Evolutionary conservation across 352 stramenopile genomes (phyloP).

Genomic region (Phytophthora citrophthora): DNA sequence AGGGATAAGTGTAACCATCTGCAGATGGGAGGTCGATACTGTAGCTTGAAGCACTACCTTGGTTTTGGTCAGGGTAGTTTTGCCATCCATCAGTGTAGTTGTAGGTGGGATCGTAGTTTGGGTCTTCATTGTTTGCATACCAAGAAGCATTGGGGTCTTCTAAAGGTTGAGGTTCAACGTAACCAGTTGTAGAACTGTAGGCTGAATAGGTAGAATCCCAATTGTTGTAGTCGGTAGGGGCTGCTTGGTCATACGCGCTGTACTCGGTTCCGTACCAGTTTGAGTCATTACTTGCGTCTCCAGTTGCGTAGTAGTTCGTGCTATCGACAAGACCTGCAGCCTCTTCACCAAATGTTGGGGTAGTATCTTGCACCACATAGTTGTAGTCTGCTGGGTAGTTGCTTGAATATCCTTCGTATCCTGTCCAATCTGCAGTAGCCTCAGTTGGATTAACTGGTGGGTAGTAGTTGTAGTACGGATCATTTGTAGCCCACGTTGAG

Average conservation of each 20-base stretch:
- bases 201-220: slow-evolving; percentile 10
- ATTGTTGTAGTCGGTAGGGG: slow-evolving; percentile 21
- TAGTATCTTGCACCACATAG: neutral
- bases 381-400: slow-evolving; percentile 10
- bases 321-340: slow-evolving; percentile 30
- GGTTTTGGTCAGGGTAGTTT: neutral
- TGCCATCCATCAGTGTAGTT: slow-evolving; percentile 11
- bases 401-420: slow-evolving; percentile 18
- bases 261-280: slow-evolving; percentile 37
- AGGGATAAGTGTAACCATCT: neutral
- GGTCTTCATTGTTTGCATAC: neutral
- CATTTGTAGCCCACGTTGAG: slow-evolving; percentile 7
- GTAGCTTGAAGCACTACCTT: slow-evolving; percentile 15
- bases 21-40: slow-evolving; percentile 8
- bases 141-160: slow-evolving; percentile 12
- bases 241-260: slow-evolving; percentile 34
- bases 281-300: slow-evolving; percentile 6
- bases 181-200: neutral
- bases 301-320: slow-evolving; percentile 25
- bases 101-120: neutral
- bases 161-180: slow-evolving; percentile 1
- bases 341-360: neutral
- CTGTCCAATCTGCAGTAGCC: slow-evolving; percentile 11
- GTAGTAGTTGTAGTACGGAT: slow-evolving; percentile 33
- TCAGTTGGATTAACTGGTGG: neutral